Evolutionary conservation across 75 land plant genomes (phyloP), one percentile per base, ranked within the genome.

Genomic region (Ceratopteris richardii): DNA sequence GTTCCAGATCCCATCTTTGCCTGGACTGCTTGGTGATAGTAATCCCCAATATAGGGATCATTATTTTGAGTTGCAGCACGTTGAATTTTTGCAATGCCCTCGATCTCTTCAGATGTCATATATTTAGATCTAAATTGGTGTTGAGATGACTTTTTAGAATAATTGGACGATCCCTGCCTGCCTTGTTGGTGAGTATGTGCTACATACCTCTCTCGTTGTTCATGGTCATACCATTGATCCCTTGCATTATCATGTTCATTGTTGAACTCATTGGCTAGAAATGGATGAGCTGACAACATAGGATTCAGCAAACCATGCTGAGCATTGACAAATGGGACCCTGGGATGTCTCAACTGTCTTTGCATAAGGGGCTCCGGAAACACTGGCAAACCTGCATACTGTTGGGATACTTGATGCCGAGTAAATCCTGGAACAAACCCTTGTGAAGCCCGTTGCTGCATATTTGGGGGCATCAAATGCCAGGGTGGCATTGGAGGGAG

Each of bases 31-130:
- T 91, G 93, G 41, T 91, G 93, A 54, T 91, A 87, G 51, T 87
- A 90, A 44, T 91, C 97, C 73, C 88, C 88, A 40, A 80, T 66
- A 60, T 91, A 91, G 0, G 97, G 93, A 48, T 91, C 97, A 73
- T 63, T 87, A 54, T 77, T 76, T 25, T 91, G 97, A 18, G 97
- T 91, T 41, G 93, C 88, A 23, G 90, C 77, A 78, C 80, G 86
- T 65, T 94, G 98, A 72, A 82, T 82, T 29, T 88, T 70, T 13
- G 80, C 77, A 58, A 91, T 87, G 31, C 59, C 75, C 51, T 91
- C 97, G 13, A 91, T 75, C 52, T 91, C 93, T 13, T 88, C 94
- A 36, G 76, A 52, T 47, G 84, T 65, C 97, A 92, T 92, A 46
- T 88, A 85, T 64, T 84, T 91, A 14, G 88, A 87, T 33, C 85